Conservation (phyloP, 2,329 filamentous ascomycete species). For the Teratosphaeria epicoccoides region DNA sequence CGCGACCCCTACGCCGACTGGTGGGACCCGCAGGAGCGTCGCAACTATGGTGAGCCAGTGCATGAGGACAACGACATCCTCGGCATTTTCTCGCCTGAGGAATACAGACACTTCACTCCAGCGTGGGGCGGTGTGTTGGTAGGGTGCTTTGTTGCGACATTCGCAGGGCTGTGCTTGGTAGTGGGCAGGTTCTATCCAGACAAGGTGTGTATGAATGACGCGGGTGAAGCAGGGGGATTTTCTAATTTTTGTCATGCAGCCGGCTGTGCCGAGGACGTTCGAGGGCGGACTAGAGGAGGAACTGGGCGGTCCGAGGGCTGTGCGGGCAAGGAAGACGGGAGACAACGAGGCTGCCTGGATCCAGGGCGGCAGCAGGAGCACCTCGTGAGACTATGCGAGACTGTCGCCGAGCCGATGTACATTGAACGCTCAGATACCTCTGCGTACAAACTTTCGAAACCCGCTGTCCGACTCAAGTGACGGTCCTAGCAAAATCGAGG, state of each 20-base stretch:
- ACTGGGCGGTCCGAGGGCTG: conserved; percentile 31
- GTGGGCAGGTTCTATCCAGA: conserved; percentile 36
- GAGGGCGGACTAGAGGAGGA: conserved; percentile 38
- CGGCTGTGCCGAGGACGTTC: conserved; percentile 36
- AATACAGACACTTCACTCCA: conserved; percentile 75
- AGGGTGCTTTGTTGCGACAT: conserved; percentile 33
- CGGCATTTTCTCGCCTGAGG: conserved; percentile 77
- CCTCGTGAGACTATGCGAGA: background rate
- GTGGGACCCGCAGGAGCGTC: conserved; percentile 96
- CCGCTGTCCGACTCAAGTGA: too few species aligned
- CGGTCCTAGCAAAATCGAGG: too few species aligned
- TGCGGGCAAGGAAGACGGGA: conserved; percentile 3
- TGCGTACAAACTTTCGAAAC: background rate
- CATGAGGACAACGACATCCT: conserved; percentile 95
- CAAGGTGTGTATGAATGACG: conserved; percentile 19
- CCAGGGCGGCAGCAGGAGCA: conserved; percentile 2
- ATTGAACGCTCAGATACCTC: background rate
- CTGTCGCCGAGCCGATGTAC: background rate
- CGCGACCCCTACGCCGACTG: conserved; percentile 87
- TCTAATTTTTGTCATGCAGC: conserved; percentile 16
- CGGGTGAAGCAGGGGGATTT: too few species aligned
- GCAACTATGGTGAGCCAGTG: conserved; percentile 92
- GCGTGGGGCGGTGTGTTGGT: conserved; percentile 56
- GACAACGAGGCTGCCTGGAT: conserved; percentile 4
- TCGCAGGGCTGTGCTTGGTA: conserved; percentile 30